A percentile compares a stretch with the other conserved stretches of the same genome.
These are phyloP conservation scores for Chaetothyriales sp. DNA, from an alignment of 2,329 filamentous ascomycete species.

Conservation along the genomic window DNA sequence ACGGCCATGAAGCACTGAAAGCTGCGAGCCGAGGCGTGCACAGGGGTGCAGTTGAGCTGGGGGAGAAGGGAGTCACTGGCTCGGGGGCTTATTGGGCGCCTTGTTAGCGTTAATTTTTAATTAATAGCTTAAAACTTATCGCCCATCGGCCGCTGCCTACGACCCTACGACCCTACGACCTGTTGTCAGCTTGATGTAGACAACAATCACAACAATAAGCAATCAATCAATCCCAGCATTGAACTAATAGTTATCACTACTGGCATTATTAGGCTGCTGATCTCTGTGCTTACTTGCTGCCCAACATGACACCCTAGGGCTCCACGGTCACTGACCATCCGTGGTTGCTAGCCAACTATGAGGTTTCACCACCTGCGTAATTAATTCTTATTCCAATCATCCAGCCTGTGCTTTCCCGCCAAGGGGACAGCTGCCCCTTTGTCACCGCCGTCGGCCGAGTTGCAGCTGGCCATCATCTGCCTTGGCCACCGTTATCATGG, in stretches of 20 bases:
- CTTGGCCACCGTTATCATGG: background rate
- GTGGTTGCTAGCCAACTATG: background rate
- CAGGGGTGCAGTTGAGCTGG: background rate
- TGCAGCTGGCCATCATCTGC: background rate
- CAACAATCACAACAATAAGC: too few species aligned
- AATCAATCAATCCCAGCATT: too few species aligned
- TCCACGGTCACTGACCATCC: background rate
- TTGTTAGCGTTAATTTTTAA: background rate
- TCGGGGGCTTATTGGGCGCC: too few species aligned
- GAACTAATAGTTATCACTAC: too few species aligned
- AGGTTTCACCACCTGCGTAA: background rate
- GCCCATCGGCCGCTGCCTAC: too few species aligned
- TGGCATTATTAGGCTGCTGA: too few species aligned
- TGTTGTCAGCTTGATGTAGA: too few species aligned
- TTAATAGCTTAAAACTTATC: background rate
- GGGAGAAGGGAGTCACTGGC: too few species aligned
- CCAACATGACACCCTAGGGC: background rate
- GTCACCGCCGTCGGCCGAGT: background rate
- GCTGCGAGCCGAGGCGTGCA: background rate
- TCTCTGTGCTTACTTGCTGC: too few species aligned
- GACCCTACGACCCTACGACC: too few species aligned
- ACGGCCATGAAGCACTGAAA: conserved; percentile 42
- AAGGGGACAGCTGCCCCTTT: conserved; percentile 3
- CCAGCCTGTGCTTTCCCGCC: conserved; percentile 8
- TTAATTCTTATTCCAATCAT: conserved; percentile 3